Evolutionary conservation across 2,329 filamentous ascomycete species (phyloP).

Genomic region (Pseudogymnoascus sp.): DNA sequence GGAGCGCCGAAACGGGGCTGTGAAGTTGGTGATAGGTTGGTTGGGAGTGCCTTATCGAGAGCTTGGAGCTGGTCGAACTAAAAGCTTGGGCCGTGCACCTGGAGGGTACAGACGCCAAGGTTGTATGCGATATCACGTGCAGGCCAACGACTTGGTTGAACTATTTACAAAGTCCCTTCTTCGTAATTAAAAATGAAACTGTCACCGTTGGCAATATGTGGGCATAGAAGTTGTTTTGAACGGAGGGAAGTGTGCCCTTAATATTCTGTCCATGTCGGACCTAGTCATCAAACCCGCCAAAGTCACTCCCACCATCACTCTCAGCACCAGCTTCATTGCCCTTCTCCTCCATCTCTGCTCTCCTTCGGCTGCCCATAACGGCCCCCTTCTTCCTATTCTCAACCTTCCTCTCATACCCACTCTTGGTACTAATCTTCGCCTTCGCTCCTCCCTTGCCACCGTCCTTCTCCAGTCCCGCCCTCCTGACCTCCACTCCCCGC

Average conservation of each 20-base stretch:
- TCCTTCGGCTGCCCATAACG: conserved; percentile 54
- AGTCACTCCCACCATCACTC: conserved; percentile 29
- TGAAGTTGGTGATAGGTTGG: background rate
- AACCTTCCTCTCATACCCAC: conserved; percentile 63
- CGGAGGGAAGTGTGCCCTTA: background rate
- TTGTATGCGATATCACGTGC: background rate
- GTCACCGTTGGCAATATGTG: background rate
- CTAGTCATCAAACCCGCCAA: conserved; percentile 44
- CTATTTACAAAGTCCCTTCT: background rate
- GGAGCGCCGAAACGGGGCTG: background rate
- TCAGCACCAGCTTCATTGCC: conserved; percentile 22
- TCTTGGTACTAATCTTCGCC: conserved; percentile 73
- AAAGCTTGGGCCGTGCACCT: background rate
- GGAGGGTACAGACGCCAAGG: background rate
- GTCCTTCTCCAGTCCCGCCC: conserved; percentile 33
- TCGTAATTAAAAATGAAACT: background rate
- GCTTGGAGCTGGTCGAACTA: background rate
- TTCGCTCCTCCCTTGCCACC: conserved; percentile 24
- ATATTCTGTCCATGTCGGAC: background rate
- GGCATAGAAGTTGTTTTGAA: background rate
- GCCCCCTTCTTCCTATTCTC: conserved; percentile 62
- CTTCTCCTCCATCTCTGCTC: conserved; percentile 33
- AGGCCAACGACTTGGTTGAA: background rate
- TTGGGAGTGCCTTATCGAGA: background rate
- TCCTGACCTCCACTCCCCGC: conserved; percentile 69